These are phyloP conservation scores for Gloeostereum incarnatum DNA, from an alignment of 768 basidiomycete genomes.

Conservation along the genomic window DNA sequence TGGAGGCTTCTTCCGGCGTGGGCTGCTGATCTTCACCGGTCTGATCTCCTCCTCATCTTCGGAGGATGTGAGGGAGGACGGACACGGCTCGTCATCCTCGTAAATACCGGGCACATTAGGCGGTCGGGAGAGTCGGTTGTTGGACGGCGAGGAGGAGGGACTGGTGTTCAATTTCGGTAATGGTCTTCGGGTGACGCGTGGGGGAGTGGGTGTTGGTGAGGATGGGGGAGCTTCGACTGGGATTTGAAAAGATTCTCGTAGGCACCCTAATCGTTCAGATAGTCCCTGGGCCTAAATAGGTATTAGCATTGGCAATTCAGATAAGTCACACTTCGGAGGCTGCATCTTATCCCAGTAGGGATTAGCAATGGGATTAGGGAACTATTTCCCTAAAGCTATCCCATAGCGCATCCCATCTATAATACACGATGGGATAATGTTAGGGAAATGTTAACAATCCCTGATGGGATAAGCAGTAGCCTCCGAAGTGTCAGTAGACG, in stretches of 20 bases:
- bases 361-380: too few species aligned
- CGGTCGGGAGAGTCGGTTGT: slow-evolving; percentile 50
- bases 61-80: slow-evolving; percentile 28
- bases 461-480: too few species aligned
- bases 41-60: slow-evolving; percentile 27
- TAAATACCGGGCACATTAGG: slow-evolving; percentile 59
- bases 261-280: slow-evolving; percentile 52
- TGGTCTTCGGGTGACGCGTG: slow-evolving; percentile 39
- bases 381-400: too few species aligned
- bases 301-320: slow-evolving; percentile 4
- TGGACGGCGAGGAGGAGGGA: slow-evolving; percentile 33
- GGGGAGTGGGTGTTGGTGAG: slow-evolving; percentile 36
- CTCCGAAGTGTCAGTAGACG: too few species aligned
- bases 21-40: slow-evolving; percentile 22
- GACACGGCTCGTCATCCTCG: slow-evolving; percentile 55
- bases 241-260: slow-evolving; percentile 56
- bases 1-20: slow-evolving; percentile 33
- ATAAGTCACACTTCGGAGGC: too few species aligned
- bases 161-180: slow-evolving; percentile 25
- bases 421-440: too few species aligned
- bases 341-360: too few species aligned
- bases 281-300: slow-evolving; percentile 41
- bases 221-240: slow-evolving; percentile 16
- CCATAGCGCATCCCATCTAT: too few species aligned
- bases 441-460: too few species aligned